Evolutionary conservation across 73 alveolate species (phyloP), one percentile per base, ranked within the genome.

Genomic region (Halteria grandinella): DNA sequence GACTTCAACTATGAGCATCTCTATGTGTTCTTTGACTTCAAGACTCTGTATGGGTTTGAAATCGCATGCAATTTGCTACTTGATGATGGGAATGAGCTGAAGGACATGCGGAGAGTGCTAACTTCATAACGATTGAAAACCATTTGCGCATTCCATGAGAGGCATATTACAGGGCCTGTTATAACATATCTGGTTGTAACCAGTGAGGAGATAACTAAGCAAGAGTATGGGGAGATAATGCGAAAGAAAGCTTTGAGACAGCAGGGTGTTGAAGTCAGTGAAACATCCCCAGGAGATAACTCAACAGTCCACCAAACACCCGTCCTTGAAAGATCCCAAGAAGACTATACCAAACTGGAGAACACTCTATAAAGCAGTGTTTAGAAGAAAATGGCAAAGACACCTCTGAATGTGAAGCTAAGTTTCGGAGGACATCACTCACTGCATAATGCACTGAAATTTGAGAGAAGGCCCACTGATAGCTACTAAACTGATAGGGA

Each of bases 1-100:
- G 66, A 66, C 14, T 44, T 18, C 47, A 25, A 8, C 18, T 66
- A 44, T 66, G 63, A 41, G 18, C 66, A 66, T 41, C 18, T 66
- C 1, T 44, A 66, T 44, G 80, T 66, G 43, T 44, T 45, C 66
- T n/a, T 44, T 33, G 80, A 66, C 1, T 66, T 44, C 25, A 11
- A 18, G 34, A 66, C 80, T 7, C 11, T 34, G 15, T 66, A 45
- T 21, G 80, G 80, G 15, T 66, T 66, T 47, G 80, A 66, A 21
- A 52, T 66, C 27, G 66, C 47, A 3, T 6, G 29, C 15, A 66
- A 66, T 45, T 5, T 66, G 32, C 69, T 66, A 1, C 39, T 63
- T 21, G 69, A 66, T 34, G 80, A 66, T 44, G 80, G 80, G 4
- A 66, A 44, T 47, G 18, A n/a, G 8, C 27, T 7, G 1, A 43